Evolutionary conservation across 2,329 filamentous ascomycete species (phyloP), one percentile per base, ranked within the genome.

Genomic region (Sporothrix luriei): DNA sequence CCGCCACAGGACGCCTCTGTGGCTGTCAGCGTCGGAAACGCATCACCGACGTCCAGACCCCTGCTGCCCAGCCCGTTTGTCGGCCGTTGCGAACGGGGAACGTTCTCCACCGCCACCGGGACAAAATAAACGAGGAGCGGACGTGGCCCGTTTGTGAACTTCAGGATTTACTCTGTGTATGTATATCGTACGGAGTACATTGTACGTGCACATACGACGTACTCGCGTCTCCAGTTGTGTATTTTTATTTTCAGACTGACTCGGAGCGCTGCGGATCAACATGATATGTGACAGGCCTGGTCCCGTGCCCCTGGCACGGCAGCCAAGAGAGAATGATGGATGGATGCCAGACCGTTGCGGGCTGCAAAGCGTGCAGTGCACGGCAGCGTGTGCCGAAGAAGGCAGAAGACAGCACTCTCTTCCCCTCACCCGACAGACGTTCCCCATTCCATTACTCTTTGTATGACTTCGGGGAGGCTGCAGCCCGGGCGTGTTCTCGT

Each of bases 241-340:
- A 5, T 9, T 33, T 33, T 33, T 5, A 33, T 33, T 33, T 33
- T 33, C 33, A 33, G 10, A 51, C 3, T 43, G 48, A 66, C n/a
- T 40, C n/a, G 48, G n/a, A 54, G 19, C 16, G 21, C 26, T 33
- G 26, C 16, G 46, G 66, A 59, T 51, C 51, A 68, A 24, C 40
- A 14, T 68, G 66, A 68, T 61, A 68, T 68, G 46, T 68, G 67
- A 68, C 46, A 62, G 54, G 62, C 57, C 26, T 52, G n/a, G 33
- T 62, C 57, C 66, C 55, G 43, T 49, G 57, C 11, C 55, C 48
- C 46, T 62, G 67, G 67, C 54, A 68, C 59, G 46, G 54, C 21
- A 4, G 40, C 49, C 38, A 16, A 29, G 51, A 33, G 33, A 33
- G 33, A 33, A 33, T 33, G 33, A 29, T 16, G 51, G 33, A 29